A percentile compares a stretch with the other conserved stretches of the same genome.
Evolutionary conservation across 2,329 filamentous ascomycete genomes (phyloP).

Genomic region (Sporothrix inflata): DNA sequence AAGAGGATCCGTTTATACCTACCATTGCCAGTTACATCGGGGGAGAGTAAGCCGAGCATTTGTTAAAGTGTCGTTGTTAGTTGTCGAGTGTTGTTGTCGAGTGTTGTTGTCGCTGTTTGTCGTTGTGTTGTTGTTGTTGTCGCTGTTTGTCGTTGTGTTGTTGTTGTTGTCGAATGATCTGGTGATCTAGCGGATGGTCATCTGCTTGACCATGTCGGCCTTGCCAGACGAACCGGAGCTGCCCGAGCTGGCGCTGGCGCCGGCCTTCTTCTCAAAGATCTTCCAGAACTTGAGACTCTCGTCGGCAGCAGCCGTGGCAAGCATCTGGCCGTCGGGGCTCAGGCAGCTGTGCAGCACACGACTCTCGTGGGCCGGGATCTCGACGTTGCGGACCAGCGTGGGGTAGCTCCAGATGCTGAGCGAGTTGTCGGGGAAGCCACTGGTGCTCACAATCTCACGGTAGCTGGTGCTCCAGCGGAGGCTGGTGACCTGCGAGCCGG

Average conservation of each 20-base stretch:
- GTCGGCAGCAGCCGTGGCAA: constrained; percentile 93
- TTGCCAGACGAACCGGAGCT: constrained; percentile 72
- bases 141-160: not conserved
- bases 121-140: constrained; percentile 26
- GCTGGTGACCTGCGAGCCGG: constrained; percentile 94
- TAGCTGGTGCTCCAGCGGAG: constrained; percentile 96
- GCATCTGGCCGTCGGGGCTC: constrained; percentile 96
- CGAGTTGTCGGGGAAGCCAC: constrained; percentile 98
- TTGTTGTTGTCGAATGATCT: not conserved
- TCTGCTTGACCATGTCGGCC: constrained; percentile 88
- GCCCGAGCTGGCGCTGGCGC: constrained; percentile 65
- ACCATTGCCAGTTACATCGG: constrained; percentile 44
- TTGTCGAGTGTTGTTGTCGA: constrained; percentile 18
- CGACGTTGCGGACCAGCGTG: constrained; percentile 92
- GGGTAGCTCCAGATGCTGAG: constrained; percentile 99
- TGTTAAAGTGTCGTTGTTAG: constrained; percentile 27
- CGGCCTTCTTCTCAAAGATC: constrained; percentile 98
- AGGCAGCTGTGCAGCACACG: constrained; percentile 95
- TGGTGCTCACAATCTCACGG: constrained; percentile 96
- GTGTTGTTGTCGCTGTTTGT: constrained; percentile 9
- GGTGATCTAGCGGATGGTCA: constrained; percentile 77
- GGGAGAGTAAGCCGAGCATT: constrained; percentile 28
- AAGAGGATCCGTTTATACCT: constrained; percentile 45
- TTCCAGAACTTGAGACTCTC: constrained; percentile 99
- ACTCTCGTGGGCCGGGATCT: constrained; percentile 97